Evolutionary conservation across 148 eudicot genomes (phyloP).

Genomic region (Cornus suecica): DNA sequence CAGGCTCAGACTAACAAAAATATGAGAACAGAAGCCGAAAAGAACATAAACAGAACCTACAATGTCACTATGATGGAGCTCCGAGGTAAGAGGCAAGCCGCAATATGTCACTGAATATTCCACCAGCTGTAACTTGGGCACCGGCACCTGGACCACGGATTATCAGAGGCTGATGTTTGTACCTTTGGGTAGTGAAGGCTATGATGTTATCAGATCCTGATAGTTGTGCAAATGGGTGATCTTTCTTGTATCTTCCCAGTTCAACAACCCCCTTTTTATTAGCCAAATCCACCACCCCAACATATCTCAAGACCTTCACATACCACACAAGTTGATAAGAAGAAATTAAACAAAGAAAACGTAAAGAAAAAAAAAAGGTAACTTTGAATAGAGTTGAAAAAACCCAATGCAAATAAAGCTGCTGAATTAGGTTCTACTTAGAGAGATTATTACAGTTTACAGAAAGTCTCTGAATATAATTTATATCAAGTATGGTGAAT

Average conservation of each 20-base stretch:
- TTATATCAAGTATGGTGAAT: no score
- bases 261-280: conserved; percentile 69
- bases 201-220: conserved; percentile 95
- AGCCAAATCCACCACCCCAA: conserved; percentile 85
- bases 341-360: not conserved
- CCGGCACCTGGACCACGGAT: conserved; percentile 99
- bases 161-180: conserved; percentile 83
- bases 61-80: conserved; percentile 64
- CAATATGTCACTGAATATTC: conserved; percentile 87
- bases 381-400: not conserved
- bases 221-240: conserved; percentile 91
- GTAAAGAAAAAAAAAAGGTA: not conserved
- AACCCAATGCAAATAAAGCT: not conserved
- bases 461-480: no score
- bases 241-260: conserved; percentile 79
- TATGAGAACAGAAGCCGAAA: not conserved
- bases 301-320: conserved; percentile 82
- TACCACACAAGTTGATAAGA: conserved; percentile 8
- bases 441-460: no score
- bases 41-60: conserved; percentile 1
- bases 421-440: no score
- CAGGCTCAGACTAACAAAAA: not conserved
- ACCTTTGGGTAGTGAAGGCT: conserved; percentile 79
- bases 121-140: conserved; percentile 94
- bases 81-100: conserved; percentile 93